Evolutionary conservation across 2,329 filamentous ascomycete species (phyloP).

Genomic region (Sporothrix sp.): DNA sequence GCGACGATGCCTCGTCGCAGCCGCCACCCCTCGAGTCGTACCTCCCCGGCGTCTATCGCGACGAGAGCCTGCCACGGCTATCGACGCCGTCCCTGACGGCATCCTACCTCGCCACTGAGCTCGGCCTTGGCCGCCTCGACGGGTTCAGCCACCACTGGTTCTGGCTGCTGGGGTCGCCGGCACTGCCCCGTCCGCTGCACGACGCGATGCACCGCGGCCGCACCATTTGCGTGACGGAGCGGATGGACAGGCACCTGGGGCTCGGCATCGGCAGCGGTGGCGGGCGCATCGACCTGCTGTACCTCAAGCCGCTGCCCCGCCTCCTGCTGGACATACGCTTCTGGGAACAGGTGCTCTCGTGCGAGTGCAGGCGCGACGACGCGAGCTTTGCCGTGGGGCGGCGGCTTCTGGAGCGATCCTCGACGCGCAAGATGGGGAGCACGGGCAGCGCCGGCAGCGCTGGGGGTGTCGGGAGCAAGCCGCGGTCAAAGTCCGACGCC

Average conservation of each 20-base stretch:
- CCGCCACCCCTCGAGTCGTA: slow-evolving; percentile 14
- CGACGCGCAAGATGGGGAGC: neutral
- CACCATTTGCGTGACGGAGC: slow-evolving; percentile 22
- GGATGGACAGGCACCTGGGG: slow-evolving; percentile 26
- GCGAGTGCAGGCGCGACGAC: slow-evolving; percentile 7
- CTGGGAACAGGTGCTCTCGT: slow-evolving; percentile 21
- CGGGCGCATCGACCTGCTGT: slow-evolving; percentile 21
- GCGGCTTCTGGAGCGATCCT: neutral
- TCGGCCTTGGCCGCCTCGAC: slow-evolving; percentile 18
- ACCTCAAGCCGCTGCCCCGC: slow-evolving; percentile 27
- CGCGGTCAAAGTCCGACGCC: too few species aligned
- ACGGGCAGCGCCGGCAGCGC: neutral
- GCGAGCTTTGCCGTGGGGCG: neutral
- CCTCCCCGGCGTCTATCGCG: slow-evolving; percentile 16
- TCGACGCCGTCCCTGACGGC: slow-evolving; percentile 12
- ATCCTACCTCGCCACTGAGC: slow-evolving; percentile 15
- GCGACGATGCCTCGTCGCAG: neutral
- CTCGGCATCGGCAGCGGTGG: slow-evolving; percentile 15
- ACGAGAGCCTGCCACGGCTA: slow-evolving; percentile 7
- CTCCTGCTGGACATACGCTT: slow-evolving; percentile 26
- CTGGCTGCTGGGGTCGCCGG: slow-evolving; percentile 18
- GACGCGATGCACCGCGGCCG: slow-evolving; percentile 17
- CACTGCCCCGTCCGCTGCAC: slow-evolving; percentile 20
- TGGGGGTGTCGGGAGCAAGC: neutral
- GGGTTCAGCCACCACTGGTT: slow-evolving; percentile 18